Evolutionary conservation across 768 basidiomycete genomes (phyloP), one percentile per base, ranked within the genome.

Genomic region (Obba rivulosa): DNA sequence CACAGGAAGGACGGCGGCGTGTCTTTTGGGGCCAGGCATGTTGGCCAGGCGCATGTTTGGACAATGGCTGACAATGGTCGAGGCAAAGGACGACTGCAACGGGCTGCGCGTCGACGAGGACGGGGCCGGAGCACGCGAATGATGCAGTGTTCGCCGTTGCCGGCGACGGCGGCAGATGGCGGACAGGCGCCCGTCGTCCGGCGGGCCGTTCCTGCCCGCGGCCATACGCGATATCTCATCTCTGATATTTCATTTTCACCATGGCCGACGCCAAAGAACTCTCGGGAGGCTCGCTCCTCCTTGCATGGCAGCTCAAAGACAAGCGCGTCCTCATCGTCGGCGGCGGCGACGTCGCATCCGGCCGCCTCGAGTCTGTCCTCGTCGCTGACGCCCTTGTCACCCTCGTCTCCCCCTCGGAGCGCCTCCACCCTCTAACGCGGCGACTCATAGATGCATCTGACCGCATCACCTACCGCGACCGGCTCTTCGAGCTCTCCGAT

Each of bases 291-390:
- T 94, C 93, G 1, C 78, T 97, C 39, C 78, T 97, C 35, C 72
- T 97, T 54, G 95, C 96, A 31, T 96, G 91, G 87, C 93, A 95
- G 66, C 85, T 98, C 64, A 82, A 79, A 49, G 70, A 76, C 57
- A 92, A 88, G 57, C 76, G 72, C 17, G 91, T 96, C 40, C 85
- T 98, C 61, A 79, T 98, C 58, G 80, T 98, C 56, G 96, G 96
- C 37, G 96, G 95, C 8, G 96, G 96, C 41, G 82, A 86, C 50
- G 87, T 99, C 43, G 95, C 93, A 2, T 83, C 92, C 2, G 81
- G 88, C 44, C 83, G 96, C 46, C 77, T 98, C 46, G 84, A 87
- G 60, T 87, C 90, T 54, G 77, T 94, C 56, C 84, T 99, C 55
- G 73, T 73, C 46, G 81, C 92, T 8, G 87, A 87, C 53, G 91